Percentiles rank a stretch among this genome's conserved stretches.
Conservation (phyloP, 2,329 filamentous ascomycete genomes). For the Phialophora chinensis region DNA sequence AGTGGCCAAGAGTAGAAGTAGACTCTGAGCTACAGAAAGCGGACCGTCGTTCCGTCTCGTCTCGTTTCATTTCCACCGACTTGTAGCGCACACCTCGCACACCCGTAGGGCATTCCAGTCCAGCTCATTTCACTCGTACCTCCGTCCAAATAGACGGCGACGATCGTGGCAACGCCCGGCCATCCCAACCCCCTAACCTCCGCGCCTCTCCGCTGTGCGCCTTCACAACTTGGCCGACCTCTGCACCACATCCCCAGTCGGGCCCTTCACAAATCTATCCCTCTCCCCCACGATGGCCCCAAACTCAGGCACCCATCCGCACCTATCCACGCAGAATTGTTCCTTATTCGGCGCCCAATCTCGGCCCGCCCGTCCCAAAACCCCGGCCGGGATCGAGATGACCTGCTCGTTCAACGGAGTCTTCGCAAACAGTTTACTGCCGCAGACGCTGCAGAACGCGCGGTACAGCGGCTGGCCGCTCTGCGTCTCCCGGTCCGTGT, state of each 20-base stretch:
- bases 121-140: too few relatives aligned
- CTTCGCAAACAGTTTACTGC: constrained; percentile 28
- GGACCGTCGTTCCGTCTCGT: neutral
- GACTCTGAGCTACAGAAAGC: neutral
- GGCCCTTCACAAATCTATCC: constrained; percentile 21
- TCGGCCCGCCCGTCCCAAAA: constrained; percentile 14
- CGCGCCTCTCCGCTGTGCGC: neutral
- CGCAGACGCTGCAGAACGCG: constrained; percentile 32
- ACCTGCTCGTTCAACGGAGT: constrained; percentile 34
- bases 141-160: too few relatives aligned
- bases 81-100: neutral
- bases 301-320: constrained; percentile 27
- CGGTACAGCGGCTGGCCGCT: constrained; percentile 30
- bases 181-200: neutral
- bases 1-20: neutral
- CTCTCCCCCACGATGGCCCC: constrained; percentile 1
- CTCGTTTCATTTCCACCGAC: neutral
- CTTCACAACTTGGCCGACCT: constrained; percentile 1
- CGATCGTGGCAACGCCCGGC: too few relatives aligned
- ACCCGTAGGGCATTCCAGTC: neutral
- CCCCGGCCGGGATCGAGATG: constrained; percentile 30
- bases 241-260: neutral
- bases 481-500: constrained; percentile 26
- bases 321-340: constrained; percentile 29
- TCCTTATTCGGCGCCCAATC: constrained; percentile 31